Percentiles rank a stretch among this genome's conserved stretches.
Conservation (phyloP, 139 green algal species). For the Ettlia oleoabundans region DNA sequence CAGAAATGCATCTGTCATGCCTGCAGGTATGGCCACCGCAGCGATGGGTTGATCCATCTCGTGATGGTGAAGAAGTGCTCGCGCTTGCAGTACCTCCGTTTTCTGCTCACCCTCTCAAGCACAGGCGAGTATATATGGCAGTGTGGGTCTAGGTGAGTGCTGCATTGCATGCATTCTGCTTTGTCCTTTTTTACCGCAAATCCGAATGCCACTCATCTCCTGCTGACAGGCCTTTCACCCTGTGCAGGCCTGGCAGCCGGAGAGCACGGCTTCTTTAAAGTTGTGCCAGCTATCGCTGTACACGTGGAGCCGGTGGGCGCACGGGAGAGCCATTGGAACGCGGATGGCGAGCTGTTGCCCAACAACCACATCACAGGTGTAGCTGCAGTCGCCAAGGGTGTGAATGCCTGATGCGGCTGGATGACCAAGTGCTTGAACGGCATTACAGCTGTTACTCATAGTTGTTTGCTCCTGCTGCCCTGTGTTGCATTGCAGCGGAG, state of each 20-base stretch:
- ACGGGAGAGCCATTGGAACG: constrained; percentile 25
- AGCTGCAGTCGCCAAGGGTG: neutral
- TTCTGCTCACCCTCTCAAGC: constrained; percentile 76
- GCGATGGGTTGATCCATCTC: constrained; percentile 78
- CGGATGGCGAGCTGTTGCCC: constrained; percentile 24
- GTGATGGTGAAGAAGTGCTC: constrained; percentile 75
- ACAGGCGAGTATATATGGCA: no score
- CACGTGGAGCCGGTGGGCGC: constrained; percentile 21
- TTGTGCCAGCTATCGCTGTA: constrained; percentile 16
- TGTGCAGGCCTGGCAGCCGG: constrained; percentile 57
- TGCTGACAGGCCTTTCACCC: no score
- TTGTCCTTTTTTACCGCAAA: no score
- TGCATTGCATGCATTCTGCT: no score
- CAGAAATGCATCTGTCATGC: neutral
- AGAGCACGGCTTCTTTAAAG: constrained; percentile 48
- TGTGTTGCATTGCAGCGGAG: neutral
- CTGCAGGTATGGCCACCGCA: constrained; percentile 65
- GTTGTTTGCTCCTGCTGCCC: neutral
- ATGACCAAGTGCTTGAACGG: neutral
- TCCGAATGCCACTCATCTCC: no score
- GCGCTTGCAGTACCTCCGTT: constrained; percentile 72
- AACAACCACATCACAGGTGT: constrained; percentile 23
- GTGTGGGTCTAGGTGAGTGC: no score
- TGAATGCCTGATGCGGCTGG: neutral
- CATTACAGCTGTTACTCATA: neutral